Evolutionary conservation across 768 basidiomycete species (phyloP).

Genomic region (Xanthoconium purpureum): DNA sequence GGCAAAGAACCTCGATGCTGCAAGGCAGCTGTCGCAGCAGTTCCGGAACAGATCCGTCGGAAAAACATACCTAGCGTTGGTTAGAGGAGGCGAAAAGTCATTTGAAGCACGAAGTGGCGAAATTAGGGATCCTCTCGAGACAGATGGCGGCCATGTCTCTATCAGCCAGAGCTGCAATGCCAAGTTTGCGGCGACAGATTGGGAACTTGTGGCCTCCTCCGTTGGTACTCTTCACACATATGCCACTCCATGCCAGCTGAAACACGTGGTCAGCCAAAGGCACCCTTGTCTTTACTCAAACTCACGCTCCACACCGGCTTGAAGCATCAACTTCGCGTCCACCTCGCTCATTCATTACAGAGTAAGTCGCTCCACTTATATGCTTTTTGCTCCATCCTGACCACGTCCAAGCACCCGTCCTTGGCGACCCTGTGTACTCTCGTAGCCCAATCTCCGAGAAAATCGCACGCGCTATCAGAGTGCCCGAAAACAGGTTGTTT

Average conservation of each 20-base stretch:
- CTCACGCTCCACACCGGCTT: conserved; percentile 58
- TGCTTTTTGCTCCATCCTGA: conserved; percentile 10
- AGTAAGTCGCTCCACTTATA: conserved; percentile 32
- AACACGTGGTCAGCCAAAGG: conserved; percentile 33
- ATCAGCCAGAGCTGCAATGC: conserved; percentile 29
- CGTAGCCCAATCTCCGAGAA: conserved; percentile 33
- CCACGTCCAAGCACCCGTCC: conserved; percentile 51
- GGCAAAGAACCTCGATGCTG: conserved; percentile 41
- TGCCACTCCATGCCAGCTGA: conserved; percentile 23
- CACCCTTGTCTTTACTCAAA: conserved; percentile 54
- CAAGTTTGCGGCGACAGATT: conserved; percentile 41
- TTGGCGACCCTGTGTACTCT: conserved; percentile 59
- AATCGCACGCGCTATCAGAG: conserved; percentile 21
- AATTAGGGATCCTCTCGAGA: conserved; percentile 42
- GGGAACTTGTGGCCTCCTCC: conserved; percentile 58
- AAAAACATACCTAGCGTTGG: conserved; percentile 65
- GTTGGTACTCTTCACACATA: conserved; percentile 36
- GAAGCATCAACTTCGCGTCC: conserved; percentile 72
- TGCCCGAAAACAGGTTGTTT: conserved; percentile 52
- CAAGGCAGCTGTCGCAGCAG: conserved; percentile 53
- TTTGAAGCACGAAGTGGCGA: conserved; percentile 41
- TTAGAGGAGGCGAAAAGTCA: conserved; percentile 48
- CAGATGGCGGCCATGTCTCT: conserved; percentile 43
- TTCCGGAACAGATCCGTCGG: conserved; percentile 45
- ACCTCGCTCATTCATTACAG: conserved; percentile 50